Base-by-base conservation (phyloP, 352 stramenopile genomes). In the Globisporangium canariense region DNA sequence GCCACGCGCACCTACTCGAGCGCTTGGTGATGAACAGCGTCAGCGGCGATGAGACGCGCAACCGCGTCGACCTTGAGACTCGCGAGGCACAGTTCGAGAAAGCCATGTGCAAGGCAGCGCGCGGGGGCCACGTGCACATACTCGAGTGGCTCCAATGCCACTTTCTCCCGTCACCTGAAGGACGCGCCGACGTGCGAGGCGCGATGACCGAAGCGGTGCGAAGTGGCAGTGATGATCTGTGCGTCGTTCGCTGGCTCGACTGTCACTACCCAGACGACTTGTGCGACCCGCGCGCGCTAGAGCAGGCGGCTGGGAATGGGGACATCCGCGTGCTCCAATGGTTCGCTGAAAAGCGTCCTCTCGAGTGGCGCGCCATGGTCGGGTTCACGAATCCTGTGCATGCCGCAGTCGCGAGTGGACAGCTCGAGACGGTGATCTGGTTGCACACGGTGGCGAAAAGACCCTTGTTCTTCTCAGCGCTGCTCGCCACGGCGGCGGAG, bases 51-150 rank as follows among this genome's bases (percentile, higher is more conserved):
- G 5, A 30, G 14, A 22, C 34, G 11, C 10, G 22, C 3, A 13
- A 58, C 45, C 28, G 30, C 10, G 18, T 18, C 11, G 28, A 45
- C 22, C 8, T 22, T n/a, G 53, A 32, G 4, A 46, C 22, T 25
- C n/a, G 40, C 4, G 22, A 53, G 41, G 20, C 25, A 28, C 56
- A 62, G 56, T 62, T 62, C 30, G 56, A 62, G 14, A 62, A 62
- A 34, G 56, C 56, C 20, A 54, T 62, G 56, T 40, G 41, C 41
- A 62, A 62, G 28, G 56, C 56, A 40, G 56, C 56, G 36, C 40
- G 56, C 6, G 25, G 14, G 5, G 56, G 56, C 13, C 32, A 52
- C 40, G 8, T 62, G 25, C 40, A 36, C 28, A 32, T 62, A 20
- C 34, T 62, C 28, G n/a, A 62, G 22, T 62, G 57, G 57, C 57